A percentile compares a stretch with the other conserved stretches of the same genome.
phyloP scores from a whole-genome alignment of 495 filamentous ascomycete genomes.

The Sporormia fimetaria region DNA sequence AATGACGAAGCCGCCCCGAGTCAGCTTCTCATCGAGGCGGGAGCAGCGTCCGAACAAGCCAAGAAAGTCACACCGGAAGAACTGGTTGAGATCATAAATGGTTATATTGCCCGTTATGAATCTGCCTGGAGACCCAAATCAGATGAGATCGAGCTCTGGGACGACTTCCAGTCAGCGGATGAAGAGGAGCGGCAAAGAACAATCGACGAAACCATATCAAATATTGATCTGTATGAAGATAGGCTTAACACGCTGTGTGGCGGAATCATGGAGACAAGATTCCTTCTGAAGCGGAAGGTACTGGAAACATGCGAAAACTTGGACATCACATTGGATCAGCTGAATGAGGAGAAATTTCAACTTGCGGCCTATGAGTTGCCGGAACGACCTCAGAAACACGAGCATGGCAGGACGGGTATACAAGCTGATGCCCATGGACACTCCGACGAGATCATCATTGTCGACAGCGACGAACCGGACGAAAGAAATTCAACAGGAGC shows the following conservation, averaged over 20 bases:
- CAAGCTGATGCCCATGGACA: too few relatives aligned
- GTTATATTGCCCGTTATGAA: constrained; percentile 29
- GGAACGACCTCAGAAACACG: too few relatives aligned
- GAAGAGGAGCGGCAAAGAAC: constrained; percentile 1
- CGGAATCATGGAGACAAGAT: neutral
- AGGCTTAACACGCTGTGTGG: neutral
- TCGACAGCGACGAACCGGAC: too few relatives aligned
- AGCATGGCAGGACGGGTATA: too few relatives aligned
- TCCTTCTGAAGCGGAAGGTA: neutral
- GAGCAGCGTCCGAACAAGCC: constrained; percentile 34
- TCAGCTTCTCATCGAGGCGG: constrained; percentile 15
- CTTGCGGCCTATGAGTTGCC: neutral
- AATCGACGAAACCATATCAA: neutral
- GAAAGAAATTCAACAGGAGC: too few relatives aligned
- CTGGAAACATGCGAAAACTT: constrained; percentile 35
- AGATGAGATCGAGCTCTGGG: too few relatives aligned
- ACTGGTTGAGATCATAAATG: constrained; percentile 6
- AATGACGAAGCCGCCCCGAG: constrained; percentile 55
- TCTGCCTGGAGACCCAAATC: constrained; percentile 13
- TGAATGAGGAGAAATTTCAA: constrained; percentile 3
- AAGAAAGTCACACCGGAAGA: constrained; percentile 52
- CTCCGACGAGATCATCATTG: too few relatives aligned
- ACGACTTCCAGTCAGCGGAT: too few relatives aligned
- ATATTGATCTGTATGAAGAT: neutral
- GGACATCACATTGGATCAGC: constrained; percentile 1